These are phyloP conservation scores for Russula compacta DNA, from an alignment of 768 basidiomycete genomes.

Conservation along the genomic window DNA sequence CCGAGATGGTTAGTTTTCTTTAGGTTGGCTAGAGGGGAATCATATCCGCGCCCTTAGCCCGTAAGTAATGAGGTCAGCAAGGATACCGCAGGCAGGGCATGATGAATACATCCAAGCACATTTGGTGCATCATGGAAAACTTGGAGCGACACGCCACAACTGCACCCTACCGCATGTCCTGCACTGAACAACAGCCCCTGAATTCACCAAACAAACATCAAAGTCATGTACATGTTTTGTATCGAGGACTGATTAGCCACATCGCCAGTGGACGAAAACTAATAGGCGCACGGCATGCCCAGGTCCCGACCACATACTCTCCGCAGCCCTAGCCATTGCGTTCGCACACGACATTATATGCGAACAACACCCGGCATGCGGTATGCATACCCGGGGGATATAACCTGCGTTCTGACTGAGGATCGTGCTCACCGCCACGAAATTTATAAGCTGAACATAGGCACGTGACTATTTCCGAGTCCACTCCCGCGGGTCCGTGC, in stretches of 20 bases:
- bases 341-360: slow-evolving; percentile 18
- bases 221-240: slow-evolving; percentile 29
- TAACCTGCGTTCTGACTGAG: slow-evolving; percentile 7
- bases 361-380: slow-evolving; percentile 8
- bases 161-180: neutral
- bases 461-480: slow-evolving; percentile 12
- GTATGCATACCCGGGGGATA: slow-evolving; percentile 2
- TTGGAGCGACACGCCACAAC: neutral
- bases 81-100: no score
- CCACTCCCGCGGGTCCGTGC: slow-evolving; percentile 46
- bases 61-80: no score
- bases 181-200: neutral
- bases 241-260: slow-evolving; percentile 67
- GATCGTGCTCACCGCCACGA: neutral
- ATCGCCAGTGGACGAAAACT: slow-evolving; percentile 31
- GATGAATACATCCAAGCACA: no score
- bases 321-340: slow-evolving; percentile 32
- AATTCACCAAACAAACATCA: neutral
- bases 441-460: slow-evolving; percentile 14
- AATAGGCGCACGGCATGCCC: slow-evolving; percentile 60
- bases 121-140: no score
- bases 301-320: slow-evolving; percentile 43
- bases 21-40: neutral
- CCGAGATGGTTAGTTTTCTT: neutral
- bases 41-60: neutral